Conservation (phyloP, 225 moss, liverwort and hornwort species). For the Physcomitrium patens region DNA sequence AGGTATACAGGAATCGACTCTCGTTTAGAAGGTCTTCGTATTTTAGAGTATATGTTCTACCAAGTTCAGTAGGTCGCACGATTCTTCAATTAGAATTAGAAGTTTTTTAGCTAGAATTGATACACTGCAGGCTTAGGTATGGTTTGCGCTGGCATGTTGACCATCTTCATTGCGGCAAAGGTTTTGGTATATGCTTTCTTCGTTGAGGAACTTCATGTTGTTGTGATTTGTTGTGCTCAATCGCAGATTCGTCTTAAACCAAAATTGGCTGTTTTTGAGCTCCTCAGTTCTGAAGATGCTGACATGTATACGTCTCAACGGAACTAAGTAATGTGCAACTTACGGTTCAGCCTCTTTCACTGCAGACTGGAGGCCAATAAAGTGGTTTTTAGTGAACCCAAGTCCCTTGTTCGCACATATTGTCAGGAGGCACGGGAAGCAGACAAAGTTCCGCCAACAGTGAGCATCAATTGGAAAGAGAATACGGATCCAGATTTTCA, state of each 20-base stretch:
- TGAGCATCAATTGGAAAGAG: background rate
- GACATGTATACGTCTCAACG: background rate
- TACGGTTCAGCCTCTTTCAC: background rate
- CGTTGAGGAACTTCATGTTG: background rate
- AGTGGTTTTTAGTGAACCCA: constrained; percentile 4
- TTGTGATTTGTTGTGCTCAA: background rate
- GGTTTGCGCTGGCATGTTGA: background rate
- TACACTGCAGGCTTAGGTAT: background rate
- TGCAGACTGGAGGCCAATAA: constrained; percentile 10
- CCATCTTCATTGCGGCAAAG: background rate
- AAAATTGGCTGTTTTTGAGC: background rate
- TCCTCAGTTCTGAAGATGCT: background rate
- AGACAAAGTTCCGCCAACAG: background rate
- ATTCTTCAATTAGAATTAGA: background rate
- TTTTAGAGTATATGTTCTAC: background rate
- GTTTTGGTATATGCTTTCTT: background rate
- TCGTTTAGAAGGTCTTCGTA: background rate
- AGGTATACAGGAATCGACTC: background rate
- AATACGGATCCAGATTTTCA: background rate
- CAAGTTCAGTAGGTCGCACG: background rate
- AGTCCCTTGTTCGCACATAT: background rate
- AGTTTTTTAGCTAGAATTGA: background rate
- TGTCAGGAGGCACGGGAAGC: background rate
- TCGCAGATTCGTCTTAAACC: background rate
- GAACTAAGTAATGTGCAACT: constrained; percentile 3